These are phyloP conservation scores for Penicillium soppii DNA, from an alignment of 495 filamentous ascomycete genomes.

Conservation along the genomic window DNA sequence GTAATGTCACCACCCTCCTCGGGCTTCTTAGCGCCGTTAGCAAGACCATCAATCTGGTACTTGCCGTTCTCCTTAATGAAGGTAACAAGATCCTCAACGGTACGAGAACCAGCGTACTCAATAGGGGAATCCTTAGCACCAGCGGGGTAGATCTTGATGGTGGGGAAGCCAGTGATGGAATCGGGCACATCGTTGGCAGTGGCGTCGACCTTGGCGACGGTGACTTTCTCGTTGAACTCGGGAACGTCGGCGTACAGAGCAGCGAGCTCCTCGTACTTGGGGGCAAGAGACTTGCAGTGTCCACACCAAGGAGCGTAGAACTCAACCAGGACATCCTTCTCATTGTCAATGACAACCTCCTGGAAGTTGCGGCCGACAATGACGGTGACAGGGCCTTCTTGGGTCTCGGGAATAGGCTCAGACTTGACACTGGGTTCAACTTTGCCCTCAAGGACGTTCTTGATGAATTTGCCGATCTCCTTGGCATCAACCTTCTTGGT, in stretches of 20 bases:
- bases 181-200: slow-evolving; percentile 96
- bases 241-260: slow-evolving; percentile 68
- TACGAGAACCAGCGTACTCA: slow-evolving; percentile 85
- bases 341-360: slow-evolving; percentile 84
- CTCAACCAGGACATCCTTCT: slow-evolving; percentile 96
- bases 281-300: slow-evolving; percentile 91
- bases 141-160: slow-evolving; percentile 97
- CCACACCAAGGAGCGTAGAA: slow-evolving; percentile 99
- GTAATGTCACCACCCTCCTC: slow-evolving; percentile 30
- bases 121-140: slow-evolving; percentile 81
- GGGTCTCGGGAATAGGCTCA: slow-evolving; percentile 92
- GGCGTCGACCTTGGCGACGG: slow-evolving; percentile 96
- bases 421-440: slow-evolving; percentile 96
- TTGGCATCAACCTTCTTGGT: slow-evolving; percentile 74
- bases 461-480: slow-evolving; percentile 77
- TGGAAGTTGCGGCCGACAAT: slow-evolving; percentile 95
- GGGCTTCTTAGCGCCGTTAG: slow-evolving; percentile 43
- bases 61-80: slow-evolving; percentile 96
- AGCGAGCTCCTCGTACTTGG: slow-evolving; percentile 81
- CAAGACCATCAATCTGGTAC: slow-evolving; percentile 68
- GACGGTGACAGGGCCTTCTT: slow-evolving; percentile 85
- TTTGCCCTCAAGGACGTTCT: slow-evolving; percentile 85
- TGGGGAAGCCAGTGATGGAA: slow-evolving; percentile 96
- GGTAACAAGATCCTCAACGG: slow-evolving; percentile 86
- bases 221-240: slow-evolving; percentile 77